Base-by-base conservation (phyloP, 345 rosid genomes). In the Orychophragmus violaceus region DNA sequence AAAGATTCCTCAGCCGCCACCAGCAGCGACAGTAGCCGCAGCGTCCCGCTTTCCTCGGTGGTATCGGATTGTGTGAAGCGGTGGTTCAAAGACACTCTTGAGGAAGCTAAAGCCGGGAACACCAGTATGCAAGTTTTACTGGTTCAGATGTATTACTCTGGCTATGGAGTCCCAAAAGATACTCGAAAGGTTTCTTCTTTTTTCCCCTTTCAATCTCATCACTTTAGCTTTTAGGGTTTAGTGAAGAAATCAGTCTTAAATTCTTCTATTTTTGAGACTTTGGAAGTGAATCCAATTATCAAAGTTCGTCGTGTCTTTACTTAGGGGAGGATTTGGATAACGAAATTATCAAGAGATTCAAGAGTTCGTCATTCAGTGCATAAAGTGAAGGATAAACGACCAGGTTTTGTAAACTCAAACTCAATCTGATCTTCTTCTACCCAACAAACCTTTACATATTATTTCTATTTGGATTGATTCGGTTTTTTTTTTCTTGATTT, bases 91-190 rank as follows among this genome's bases (percentile, higher is more conserved):
- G 98, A 90, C 44, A 82, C 96, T 0, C 96, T 93, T 42, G 89
- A 90, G 70, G 98, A 90, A 78, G 98, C 98, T 17, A 93, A 83
- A 74, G 79, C 85, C 4, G 98, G 98, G n/a, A 96, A 88, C 78
- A 80, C 85, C 45, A 86, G 81, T 68, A 93, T 93, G 98, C 98
- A 93, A 68, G 86, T 90, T 44, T 67, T 93, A 56, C 82, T 90
- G 41, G 77, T 83, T 64, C 98, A 93, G 88, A 93, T 93, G 98
- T 93, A 90, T 74, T 77, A 82, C 71, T 86, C 87, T 69, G 98
- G 97, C 29, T 93, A 90, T 78, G 97, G 98, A n/a, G 67, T 90
- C 48, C 76, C 96, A 66, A 82, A 83, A 52, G 96, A 93, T 76
- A 59, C 80, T 36, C 88, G 86, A 67, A 88, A 93, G 97, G 98